phyloP scores from a whole-genome alignment of 768 basidiomycete species.

The Boletus subparvulus region DNA sequence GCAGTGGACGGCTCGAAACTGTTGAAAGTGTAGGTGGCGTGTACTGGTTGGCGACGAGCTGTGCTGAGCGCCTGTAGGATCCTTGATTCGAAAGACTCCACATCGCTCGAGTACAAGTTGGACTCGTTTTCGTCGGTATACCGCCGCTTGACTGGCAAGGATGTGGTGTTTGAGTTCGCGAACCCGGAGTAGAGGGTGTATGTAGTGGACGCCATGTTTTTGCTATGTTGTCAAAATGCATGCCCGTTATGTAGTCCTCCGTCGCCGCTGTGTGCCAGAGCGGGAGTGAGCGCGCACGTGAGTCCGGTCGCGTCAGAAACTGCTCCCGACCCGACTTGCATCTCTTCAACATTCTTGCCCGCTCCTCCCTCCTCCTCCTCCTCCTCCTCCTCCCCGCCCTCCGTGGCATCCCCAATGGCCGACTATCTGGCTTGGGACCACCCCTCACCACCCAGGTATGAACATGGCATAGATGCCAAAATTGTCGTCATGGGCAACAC shows the following conservation, averaged over 20 bases:
- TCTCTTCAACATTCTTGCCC: constrained; percentile 28
- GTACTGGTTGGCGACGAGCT: constrained; percentile 6
- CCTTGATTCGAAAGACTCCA: constrained; percentile 97
- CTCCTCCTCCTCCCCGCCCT: constrained; percentile 44
- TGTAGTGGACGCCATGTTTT: constrained; percentile 35
- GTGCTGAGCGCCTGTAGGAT: constrained; percentile 52
- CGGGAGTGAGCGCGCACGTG: constrained; percentile 27
- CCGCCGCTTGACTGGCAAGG: constrained; percentile 93
- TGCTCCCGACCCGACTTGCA: constrained; percentile 18
- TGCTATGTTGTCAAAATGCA: constrained; percentile 35
- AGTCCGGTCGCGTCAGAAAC: constrained; percentile 32
- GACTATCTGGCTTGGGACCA: constrained; percentile 63
- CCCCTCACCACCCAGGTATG: constrained; percentile 66
- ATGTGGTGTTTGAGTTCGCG: constrained; percentile 89
- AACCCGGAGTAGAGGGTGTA: constrained; percentile 57
- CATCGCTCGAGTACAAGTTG: constrained; percentile 98
- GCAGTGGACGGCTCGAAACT: constrained; percentile 92
- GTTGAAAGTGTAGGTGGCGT: constrained; percentile 86
- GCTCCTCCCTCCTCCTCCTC: constrained; percentile 34
- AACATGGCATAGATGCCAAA: constrained; percentile 89
- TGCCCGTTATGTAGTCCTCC: constrained; percentile 32
- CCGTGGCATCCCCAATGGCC: constrained; percentile 54
- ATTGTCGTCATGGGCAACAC: constrained; percentile 92
- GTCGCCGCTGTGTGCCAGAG: constrained; percentile 16
- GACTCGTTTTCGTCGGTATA: constrained; percentile 99